Percentiles rank a stretch among this genome's conserved stretches.
These are phyloP conservation scores for Ophiostoma himal-ulmi DNA, from an alignment of 2,329 filamentous ascomycete species.

Conservation along the genomic window DNA sequence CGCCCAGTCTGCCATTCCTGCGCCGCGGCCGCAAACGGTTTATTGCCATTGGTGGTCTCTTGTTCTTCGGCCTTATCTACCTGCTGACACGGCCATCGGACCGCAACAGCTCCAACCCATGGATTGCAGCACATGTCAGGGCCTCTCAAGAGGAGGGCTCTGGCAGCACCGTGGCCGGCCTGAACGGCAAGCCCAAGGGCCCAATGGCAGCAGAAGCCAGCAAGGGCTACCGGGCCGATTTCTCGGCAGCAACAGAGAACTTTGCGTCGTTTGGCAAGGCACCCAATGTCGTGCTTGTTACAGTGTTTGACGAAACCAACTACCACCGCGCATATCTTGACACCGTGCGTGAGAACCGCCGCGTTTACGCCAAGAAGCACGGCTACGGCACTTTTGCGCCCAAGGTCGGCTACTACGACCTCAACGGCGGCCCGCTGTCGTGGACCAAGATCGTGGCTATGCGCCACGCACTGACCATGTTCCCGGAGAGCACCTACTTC, in stretches of 20 bases:
- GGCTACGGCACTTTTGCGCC: conserved; percentile 85
- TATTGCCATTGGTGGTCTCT: conserved; percentile 49
- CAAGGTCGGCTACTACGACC: conserved; percentile 67
- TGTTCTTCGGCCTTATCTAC: conserved; percentile 55
- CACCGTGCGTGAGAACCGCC: conserved; percentile 73
- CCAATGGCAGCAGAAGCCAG: conserved; percentile 3
- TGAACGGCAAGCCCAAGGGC: conserved; percentile 7
- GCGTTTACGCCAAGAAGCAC: conserved; percentile 78
- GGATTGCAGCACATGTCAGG: conserved; percentile 23
- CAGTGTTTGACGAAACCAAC: conserved; percentile 64
- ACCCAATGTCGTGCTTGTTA: conserved; percentile 69
- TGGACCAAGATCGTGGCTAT: conserved; percentile 80
- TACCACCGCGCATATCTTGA: conserved; percentile 63
- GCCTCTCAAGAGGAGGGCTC: conserved; percentile 18
- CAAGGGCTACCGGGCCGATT: conserved; percentile 16
- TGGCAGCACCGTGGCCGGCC: conserved; percentile 15
- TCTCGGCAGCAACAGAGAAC: conserved; percentile 23
- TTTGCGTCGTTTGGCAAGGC: conserved; percentile 49
- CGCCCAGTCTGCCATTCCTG: conserved; percentile 43
- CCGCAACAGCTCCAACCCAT: conserved; percentile 21
- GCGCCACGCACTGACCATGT: conserved; percentile 78
- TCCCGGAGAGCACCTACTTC: conserved; percentile 71
- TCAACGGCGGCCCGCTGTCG: conserved; percentile 52
- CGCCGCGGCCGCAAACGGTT: conserved; percentile 60
- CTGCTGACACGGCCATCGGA: conserved; percentile 42